Evolutionary conservation across 352 stramenopile genomes (phyloP).

Genomic region (Thraustochytrium sp.): DNA sequence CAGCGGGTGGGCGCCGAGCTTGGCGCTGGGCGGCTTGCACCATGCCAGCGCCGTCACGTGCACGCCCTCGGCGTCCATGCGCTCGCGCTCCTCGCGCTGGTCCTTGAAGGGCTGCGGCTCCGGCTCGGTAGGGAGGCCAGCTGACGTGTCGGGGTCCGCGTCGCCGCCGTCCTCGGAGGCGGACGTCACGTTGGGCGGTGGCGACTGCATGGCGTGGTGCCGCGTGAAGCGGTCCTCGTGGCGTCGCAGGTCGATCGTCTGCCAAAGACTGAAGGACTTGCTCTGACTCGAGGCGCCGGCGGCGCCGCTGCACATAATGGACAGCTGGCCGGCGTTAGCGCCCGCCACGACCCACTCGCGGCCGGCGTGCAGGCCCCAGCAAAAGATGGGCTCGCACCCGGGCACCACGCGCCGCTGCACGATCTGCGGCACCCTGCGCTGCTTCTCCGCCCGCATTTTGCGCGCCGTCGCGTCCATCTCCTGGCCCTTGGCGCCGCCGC

Average conservation of each 20-base stretch:
- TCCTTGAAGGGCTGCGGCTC: background rate
- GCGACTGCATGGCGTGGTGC: background rate
- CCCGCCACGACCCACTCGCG: constrained; percentile 19
- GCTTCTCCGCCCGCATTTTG: background rate
- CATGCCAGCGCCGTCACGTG: constrained; percentile 10
- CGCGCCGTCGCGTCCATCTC: background rate
- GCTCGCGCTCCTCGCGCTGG: background rate
- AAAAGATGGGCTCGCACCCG: constrained; percentile 22
- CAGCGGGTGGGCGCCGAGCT: constrained; percentile 10
- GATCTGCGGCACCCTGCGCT: background rate
- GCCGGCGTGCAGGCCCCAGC: constrained; percentile 28
- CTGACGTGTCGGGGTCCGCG: background rate
- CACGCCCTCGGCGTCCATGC: background rate
- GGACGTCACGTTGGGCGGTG: background rate
- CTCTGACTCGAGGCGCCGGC: constrained; percentile 18
- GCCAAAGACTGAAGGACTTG: constrained; percentile 25
- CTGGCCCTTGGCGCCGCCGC: background rate
- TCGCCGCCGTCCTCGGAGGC: background rate
- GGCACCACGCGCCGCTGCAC: constrained; percentile 16
- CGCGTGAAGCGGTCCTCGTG: background rate
- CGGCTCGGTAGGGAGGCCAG: background rate
- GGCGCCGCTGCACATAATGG: constrained; percentile 19
- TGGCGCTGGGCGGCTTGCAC: constrained; percentile 16
- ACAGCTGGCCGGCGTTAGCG: background rate
- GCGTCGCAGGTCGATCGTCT: constrained; percentile 30